Percentiles rank a stretch among this genome's conserved stretches.
These are phyloP conservation scores for Lippia alba DNA, from an alignment of 305 asterid genomes.

Conservation along the genomic window DNA sequence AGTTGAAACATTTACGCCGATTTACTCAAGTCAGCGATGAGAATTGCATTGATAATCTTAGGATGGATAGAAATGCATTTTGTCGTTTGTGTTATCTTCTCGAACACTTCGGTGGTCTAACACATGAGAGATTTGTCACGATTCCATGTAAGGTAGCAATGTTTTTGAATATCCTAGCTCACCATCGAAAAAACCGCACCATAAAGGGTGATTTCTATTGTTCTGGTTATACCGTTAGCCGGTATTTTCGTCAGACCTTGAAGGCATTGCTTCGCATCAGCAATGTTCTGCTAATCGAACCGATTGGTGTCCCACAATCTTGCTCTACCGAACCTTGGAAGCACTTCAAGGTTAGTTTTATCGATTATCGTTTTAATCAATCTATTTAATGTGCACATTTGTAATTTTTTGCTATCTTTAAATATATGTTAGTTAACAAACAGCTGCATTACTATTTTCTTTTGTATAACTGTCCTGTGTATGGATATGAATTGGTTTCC, in stretches of 20 bases:
- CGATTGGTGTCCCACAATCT: neutral
- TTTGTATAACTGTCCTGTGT: too few species aligned
- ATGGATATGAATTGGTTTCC: too few species aligned
- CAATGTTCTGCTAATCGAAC: too few species aligned
- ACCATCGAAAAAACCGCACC: neutral
- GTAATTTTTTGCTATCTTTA: too few species aligned
- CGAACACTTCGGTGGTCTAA: neutral
- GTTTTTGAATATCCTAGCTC: neutral
- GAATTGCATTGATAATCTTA: too few species aligned
- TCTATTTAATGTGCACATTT: too few species aligned
- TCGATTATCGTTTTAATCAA: too few species aligned
- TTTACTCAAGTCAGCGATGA: too few species aligned
- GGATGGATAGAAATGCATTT: neutral
- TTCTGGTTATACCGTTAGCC: neutral
- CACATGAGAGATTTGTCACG: neutral
- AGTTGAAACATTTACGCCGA: too few species aligned
- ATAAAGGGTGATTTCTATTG: neutral
- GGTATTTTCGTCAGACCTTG: neutral
- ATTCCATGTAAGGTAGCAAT: neutral
- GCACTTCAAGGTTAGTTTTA: neutral
- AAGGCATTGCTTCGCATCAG: neutral
- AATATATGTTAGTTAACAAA: too few species aligned
- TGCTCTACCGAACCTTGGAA: neutral
- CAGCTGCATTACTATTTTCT: too few species aligned
- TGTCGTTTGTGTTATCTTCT: neutral